phyloP scores from a whole-genome alignment of 2,329 filamentous ascomycete genomes.

The Cordyceps javanica region DNA sequence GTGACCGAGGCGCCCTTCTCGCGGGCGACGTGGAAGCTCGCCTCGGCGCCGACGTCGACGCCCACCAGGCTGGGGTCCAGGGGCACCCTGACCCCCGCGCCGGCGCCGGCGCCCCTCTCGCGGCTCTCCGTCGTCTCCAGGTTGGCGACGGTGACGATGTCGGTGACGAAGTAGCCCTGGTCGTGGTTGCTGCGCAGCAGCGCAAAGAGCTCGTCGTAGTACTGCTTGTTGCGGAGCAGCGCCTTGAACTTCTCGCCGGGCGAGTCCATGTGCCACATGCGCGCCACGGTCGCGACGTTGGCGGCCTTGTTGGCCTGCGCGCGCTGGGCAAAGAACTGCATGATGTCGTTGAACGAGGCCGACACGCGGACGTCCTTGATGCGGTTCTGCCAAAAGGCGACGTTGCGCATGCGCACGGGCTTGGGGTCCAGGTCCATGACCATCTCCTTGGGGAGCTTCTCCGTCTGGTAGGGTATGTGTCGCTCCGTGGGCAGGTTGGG shows the following conservation, averaged over 20 bases:
- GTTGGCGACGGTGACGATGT: constrained; percentile 23
- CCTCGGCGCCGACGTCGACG: constrained; percentile 18
- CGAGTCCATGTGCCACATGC: constrained; percentile 26
- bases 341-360: constrained; percentile 21
- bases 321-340: constrained; percentile 22
- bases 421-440: constrained; percentile 22
- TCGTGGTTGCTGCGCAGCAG: constrained; percentile 20
- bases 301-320: constrained; percentile 17
- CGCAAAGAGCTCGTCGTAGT: constrained; percentile 24
- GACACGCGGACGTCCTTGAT: constrained; percentile 21
- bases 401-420: constrained; percentile 22
- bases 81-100: constrained; percentile 16
- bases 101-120: constrained; percentile 13
- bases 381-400: constrained; percentile 23
- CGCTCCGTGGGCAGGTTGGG: constrained; percentile 22
- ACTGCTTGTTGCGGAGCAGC: constrained; percentile 20
- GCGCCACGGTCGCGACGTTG: constrained; percentile 21
- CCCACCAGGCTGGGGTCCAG: constrained; percentile 17
- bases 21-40: constrained; percentile 15
- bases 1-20: constrained; percentile 20
- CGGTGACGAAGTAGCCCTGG: constrained; percentile 24
- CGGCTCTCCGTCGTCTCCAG: constrained; percentile 18
- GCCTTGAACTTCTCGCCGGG: constrained; percentile 25
- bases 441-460: constrained; percentile 19
- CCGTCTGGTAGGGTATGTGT: constrained; percentile 20